Percentiles rank a stretch among this genome's conserved stretches.
phyloP scores from a whole-genome alignment of 768 basidiomycete genomes.

The Lactarius vividus region DNA sequence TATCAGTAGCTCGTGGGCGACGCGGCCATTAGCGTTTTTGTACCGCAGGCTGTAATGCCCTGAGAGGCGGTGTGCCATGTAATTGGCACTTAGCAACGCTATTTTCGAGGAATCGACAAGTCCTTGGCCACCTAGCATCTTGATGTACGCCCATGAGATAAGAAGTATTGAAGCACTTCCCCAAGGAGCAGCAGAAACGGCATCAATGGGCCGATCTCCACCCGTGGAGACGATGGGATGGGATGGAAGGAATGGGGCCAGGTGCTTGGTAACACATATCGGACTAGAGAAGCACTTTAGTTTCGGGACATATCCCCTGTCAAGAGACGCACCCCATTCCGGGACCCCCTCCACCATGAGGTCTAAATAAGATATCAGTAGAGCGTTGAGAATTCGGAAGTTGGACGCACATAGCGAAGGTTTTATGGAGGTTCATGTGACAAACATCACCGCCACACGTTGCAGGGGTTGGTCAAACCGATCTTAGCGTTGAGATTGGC shows the following conservation, averaged over 20 bases:
- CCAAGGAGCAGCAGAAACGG: constrained; percentile 89
- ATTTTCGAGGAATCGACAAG: constrained; percentile 81
- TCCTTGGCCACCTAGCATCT: constrained; percentile 97
- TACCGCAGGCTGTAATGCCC: constrained; percentile 84
- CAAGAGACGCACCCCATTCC: constrained; percentile 71
- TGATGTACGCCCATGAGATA: constrained; percentile 99
- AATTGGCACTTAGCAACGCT: constrained; percentile 94
- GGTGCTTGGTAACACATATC: constrained; percentile 91
- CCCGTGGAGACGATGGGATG: constrained; percentile 74
- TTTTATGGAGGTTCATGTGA: constrained; percentile 98
- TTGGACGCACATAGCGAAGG: constrained; percentile 79
- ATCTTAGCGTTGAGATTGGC: constrained; percentile 95
- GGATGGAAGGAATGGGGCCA: constrained; percentile 90
- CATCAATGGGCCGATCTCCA: constrained; percentile 71
- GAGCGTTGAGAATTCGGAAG: not conserved
- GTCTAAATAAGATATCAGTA: constrained; percentile 44
- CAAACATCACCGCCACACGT: constrained; percentile 98
- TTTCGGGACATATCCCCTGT: not conserved
- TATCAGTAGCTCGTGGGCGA: constrained; percentile 94
- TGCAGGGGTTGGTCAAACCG: constrained; percentile 87
- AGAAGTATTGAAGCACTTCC: constrained; percentile 93
- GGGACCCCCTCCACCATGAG: constrained; percentile 96
- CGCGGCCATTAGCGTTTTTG: constrained; percentile 86
- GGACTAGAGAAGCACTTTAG: constrained; percentile 48
- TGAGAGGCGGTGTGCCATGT: constrained; percentile 87